Evolutionary conservation across 1,284 basidiomycete genomes (phyloP).

Genomic region (Mycosarcoma mackinlayi): DNA sequence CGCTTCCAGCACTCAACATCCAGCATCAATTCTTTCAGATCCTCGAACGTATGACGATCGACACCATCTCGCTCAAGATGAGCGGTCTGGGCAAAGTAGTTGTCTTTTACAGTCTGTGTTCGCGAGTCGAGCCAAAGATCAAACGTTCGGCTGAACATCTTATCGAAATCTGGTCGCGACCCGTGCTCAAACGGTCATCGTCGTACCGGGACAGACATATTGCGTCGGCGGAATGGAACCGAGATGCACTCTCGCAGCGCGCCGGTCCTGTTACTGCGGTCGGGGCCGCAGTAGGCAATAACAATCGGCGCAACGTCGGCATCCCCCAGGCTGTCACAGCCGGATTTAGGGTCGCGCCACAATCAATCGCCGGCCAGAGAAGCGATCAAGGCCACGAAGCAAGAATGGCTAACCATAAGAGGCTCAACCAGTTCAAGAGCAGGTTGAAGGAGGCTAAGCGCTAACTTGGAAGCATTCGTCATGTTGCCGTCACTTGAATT

Average conservation of each 20-base stretch:
- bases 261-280: neutral
- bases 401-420: constrained; percentile 56
- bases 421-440: constrained; percentile 60
- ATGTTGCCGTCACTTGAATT: no score
- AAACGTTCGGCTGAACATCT: constrained; percentile 84
- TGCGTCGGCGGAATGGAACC: constrained; percentile 55
- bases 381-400: constrained; percentile 54
- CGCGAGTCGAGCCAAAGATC: constrained; percentile 83
- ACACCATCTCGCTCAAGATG: constrained; percentile 89
- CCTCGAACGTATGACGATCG: constrained; percentile 84
- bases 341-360: constrained; percentile 58
- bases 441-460: constrained; percentile 58
- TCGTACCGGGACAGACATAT: constrained; percentile 65
- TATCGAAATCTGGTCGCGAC: constrained; percentile 71
- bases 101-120: constrained; percentile 92
- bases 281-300: constrained; percentile 14
- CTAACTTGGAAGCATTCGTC: neutral
- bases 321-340: constrained; percentile 58
- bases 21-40: constrained; percentile 90
- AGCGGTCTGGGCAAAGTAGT: constrained; percentile 90
- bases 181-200: constrained; percentile 62
- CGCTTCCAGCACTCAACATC: constrained; percentile 93
- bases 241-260: constrained; percentile 45
- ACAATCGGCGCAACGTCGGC: constrained; percentile 48
- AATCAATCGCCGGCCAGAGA: constrained; percentile 41